These are phyloP conservation scores for Elongisporangium undulatum DNA, from an alignment of 352 stramenopile species.

Conservation along the genomic window DNA sequence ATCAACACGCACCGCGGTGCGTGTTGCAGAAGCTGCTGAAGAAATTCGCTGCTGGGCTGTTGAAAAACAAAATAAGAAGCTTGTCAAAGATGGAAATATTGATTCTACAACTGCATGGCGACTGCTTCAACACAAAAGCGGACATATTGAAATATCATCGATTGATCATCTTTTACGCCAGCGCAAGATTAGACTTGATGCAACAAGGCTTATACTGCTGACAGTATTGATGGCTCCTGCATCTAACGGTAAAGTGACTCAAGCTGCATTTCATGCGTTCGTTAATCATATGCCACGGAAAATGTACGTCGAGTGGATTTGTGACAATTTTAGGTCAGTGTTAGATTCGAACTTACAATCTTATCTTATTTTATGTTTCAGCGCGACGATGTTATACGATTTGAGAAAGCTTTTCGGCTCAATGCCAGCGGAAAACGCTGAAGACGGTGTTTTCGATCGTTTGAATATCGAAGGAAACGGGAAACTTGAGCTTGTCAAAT, in stretches of 20 bases:
- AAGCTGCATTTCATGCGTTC: conserved; percentile 64
- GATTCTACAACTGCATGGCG: conserved; percentile 74
- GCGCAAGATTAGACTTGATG: conserved; percentile 39
- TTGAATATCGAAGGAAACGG: conserved; percentile 72
- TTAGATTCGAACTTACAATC: neutral
- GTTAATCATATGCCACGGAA: conserved; percentile 80
- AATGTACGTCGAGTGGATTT: conserved; percentile 36
- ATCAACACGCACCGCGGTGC: conserved; percentile 36
- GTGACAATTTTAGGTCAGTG: conserved; percentile 1
- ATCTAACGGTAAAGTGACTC: conserved; percentile 59
- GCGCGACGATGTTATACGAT: conserved; percentile 59
- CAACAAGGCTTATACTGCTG: conserved; percentile 48
- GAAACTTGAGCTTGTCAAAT: conserved; percentile 54
- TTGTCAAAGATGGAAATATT: conserved; percentile 76
- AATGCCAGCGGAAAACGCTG: conserved; percentile 21
- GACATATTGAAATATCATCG: conserved; percentile 38
- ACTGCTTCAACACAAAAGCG: conserved; percentile 50
- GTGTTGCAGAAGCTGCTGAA: conserved; percentile 60
- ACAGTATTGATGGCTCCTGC: conserved; percentile 57
- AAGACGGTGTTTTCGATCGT: conserved; percentile 59
- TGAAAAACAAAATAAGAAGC: conserved; percentile 72
- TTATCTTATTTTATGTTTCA: conserved; percentile 11
- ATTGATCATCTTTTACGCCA: conserved; percentile 69
- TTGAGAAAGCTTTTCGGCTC: conserved; percentile 63
- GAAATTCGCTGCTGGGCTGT: conserved; percentile 64